phyloP scores from a whole-genome alignment of 305 asterid genomes.

The Striga hermonthica region DNA sequence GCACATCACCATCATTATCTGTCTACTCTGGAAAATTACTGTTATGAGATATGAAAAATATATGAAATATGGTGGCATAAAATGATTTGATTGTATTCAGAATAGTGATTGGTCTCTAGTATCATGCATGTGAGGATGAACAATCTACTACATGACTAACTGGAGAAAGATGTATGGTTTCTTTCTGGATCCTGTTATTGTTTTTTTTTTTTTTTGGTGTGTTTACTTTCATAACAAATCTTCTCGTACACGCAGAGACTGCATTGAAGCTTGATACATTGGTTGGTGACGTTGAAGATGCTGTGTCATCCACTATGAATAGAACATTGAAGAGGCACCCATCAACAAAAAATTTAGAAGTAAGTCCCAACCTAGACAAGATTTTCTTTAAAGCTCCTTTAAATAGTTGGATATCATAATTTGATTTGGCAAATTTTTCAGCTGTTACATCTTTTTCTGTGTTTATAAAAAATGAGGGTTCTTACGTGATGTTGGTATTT shows the following conservation, averaged over 20 bases:
- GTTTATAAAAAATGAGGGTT: no score
- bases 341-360: constrained; percentile 54
- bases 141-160: constrained; percentile 9
- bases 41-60: no score
- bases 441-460: background rate
- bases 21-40: no score
- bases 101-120: constrained; percentile 6
- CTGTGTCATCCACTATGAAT: constrained; percentile 67
- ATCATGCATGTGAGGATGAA: constrained; percentile 21
- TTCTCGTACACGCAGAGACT: constrained; percentile 56
- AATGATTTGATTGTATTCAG: constrained; percentile 8
- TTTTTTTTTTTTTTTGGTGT: no score
- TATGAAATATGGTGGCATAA: constrained; percentile 8
- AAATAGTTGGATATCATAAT: constrained; percentile 22
- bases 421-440: constrained; percentile 15
- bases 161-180: constrained; percentile 1
- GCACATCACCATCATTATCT: no score
- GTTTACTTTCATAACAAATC: constrained; percentile 17
- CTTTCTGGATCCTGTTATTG: constrained; percentile 26
- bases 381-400: constrained; percentile 15
- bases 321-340: constrained; percentile 64
- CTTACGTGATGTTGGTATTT: background rate
- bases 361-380: constrained; percentile 40
- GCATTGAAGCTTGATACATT: constrained; percentile 78
- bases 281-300: constrained; percentile 93